phyloP scores from a whole-genome alignment of 208 protist genomes.

The Trypanosoma rangeli region DNA sequence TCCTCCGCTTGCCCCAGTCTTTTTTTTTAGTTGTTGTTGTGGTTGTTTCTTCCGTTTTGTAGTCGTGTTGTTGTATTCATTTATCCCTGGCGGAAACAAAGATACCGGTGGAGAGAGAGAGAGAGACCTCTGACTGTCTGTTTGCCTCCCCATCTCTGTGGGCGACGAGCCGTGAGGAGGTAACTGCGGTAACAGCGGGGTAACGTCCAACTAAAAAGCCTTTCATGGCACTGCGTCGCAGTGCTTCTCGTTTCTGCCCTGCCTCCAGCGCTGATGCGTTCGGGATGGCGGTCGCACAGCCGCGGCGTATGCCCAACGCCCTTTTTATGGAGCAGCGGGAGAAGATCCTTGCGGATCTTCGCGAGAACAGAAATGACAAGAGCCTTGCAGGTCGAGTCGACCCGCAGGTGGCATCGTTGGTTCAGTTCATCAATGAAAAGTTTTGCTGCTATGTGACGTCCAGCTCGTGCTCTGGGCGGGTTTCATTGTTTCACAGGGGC shows the following conservation, averaged over 20 bases:
- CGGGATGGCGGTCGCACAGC: not conserved
- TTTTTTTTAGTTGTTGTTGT: not conserved
- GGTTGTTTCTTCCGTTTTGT: slow-evolving; percentile 1
- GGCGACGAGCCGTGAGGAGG: not conserved
- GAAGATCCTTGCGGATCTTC: slow-evolving; percentile 54
- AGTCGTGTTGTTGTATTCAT: not conserved
- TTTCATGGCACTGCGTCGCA: not conserved
- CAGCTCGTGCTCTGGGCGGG: slow-evolving; percentile 72
- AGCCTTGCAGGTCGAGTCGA: slow-evolving; percentile 79
- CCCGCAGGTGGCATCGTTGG: slow-evolving; percentile 44
- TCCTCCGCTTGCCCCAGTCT: no score
- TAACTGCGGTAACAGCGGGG: not conserved
- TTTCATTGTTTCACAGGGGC: slow-evolving; percentile 75
- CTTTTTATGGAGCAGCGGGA: slow-evolving; percentile 41
- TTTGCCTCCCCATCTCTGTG: not conserved
- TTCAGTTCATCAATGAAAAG: slow-evolving; percentile 53
- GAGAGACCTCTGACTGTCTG: not conserved
- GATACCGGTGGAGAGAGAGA: not conserved
- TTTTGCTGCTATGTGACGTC: slow-evolving; percentile 75
- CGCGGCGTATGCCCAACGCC: slow-evolving; percentile 8
- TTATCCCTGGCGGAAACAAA: not conserved
- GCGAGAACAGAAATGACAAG: slow-evolving; percentile 62
- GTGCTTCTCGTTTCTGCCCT: not conserved
- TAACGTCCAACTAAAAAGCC: not conserved
- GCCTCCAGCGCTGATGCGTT: not conserved